A percentile compares a stretch with the other conserved stretches of the same genome.
Evolutionary conservation across 139 green algal species (phyloP).

Genomic region (Coelastrella sp.): DNA sequence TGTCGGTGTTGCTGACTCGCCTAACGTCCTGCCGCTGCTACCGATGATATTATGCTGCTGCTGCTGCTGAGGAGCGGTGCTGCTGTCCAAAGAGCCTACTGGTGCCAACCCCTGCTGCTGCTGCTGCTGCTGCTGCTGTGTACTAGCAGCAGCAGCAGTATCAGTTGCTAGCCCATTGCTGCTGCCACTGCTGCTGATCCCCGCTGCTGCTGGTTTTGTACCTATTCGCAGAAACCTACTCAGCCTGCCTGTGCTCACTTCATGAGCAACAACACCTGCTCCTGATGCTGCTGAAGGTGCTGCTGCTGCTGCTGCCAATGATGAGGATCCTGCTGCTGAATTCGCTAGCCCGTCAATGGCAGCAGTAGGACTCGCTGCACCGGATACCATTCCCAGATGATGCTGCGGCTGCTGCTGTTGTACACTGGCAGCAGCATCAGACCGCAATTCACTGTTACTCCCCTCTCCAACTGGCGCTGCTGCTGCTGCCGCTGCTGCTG

Average conservation of each 20-base stretch:
- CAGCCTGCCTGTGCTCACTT: background rate
- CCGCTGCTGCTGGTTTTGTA: background rate
- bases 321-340: no score
- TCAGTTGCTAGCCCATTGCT: background rate
- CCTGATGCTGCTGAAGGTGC: slow-evolving; percentile 1
- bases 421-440: background rate
- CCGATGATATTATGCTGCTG: background rate
- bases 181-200: background rate
- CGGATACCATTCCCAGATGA: background rate
- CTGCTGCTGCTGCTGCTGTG: no score
- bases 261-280: background rate
- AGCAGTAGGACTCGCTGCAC: background rate
- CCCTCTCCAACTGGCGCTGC: background rate
- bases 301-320: background rate
- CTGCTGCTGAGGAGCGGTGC: background rate
- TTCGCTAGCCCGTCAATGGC: no score
- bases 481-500: slow-evolving; percentile 12
- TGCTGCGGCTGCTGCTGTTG: slow-evolving; percentile 11
- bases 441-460: background rate
- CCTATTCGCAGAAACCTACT: background rate
- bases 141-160: background rate
- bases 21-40: background rate
- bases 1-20: no score
- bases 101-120: background rate
- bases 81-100: no score